These are phyloP conservation scores for Fusarium brevicatenulatum DNA, from an alignment of 2,329 filamentous ascomycete genomes.

Conservation along the genomic window DNA sequence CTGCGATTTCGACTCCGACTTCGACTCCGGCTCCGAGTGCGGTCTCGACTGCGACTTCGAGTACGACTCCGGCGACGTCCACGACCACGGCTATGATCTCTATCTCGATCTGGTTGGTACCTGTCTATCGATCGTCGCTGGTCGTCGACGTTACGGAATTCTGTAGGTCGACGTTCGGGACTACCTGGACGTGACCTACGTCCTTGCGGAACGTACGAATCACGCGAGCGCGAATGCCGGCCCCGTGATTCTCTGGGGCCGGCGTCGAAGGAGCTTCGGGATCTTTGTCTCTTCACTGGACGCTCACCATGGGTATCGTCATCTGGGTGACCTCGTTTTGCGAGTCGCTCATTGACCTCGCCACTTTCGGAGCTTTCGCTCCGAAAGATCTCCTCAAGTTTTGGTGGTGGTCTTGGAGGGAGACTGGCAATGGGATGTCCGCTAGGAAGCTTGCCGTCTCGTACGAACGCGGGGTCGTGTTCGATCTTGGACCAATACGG, in stretches of 20 bases:
- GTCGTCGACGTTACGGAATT: constrained; percentile 15
- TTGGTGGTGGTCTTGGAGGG: background rate
- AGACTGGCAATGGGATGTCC: constrained; percentile 35
- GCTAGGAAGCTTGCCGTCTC: constrained; percentile 37
- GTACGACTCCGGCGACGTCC: constrained; percentile 4
- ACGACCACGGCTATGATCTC: constrained; percentile 8
- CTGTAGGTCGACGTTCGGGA: constrained; percentile 15
- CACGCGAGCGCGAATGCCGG: background rate
- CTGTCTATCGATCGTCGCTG: constrained; percentile 31
- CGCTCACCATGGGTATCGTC: constrained; percentile 27
- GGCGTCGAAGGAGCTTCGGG: constrained; percentile 17
- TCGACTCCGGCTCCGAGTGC: background rate
- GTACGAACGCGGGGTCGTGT: constrained; percentile 57
- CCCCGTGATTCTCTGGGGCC: constrained; percentile 17
- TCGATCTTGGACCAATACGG: constrained; percentile 53
- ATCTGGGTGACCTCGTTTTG: constrained; percentile 27
- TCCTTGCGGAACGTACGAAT: constrained; percentile 19
- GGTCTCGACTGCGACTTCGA: constrained; percentile 10
- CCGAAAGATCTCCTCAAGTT: constrained; percentile 9
- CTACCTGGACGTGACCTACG: constrained; percentile 26
- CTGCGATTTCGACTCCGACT: background rate
- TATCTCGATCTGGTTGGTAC: constrained; percentile 25
- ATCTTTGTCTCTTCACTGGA: constrained; percentile 36
- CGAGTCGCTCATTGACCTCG: constrained; percentile 19
- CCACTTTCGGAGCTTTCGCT: constrained; percentile 33